Base-by-base conservation (phyloP, 2,329 filamentous ascomycete genomes). In the Neurospora sp. region DNA sequence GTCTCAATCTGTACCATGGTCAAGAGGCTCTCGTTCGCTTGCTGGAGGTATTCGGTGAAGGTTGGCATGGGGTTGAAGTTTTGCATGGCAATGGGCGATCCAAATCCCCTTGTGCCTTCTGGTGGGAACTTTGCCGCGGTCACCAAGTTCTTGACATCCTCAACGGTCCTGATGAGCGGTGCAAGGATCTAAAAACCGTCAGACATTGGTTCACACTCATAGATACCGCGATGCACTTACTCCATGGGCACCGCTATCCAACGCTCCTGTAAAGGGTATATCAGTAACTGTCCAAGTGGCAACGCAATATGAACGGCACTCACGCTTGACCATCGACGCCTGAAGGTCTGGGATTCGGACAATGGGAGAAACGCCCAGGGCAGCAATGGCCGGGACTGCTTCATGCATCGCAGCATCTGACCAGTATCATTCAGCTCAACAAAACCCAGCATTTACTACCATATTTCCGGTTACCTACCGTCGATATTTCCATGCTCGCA, bases 1-100 rank as follows among this genome's bases (percentile, higher is more conserved):
- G 89, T 90, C 79, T 91, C 89, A 68, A 91, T 90, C 77, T 91
- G 89, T 11, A 90, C 87, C 80, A 90, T 89, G 17, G 86, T 89
- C 70, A 91, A 76, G 28, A 91, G 81, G 38, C 83, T 82, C 9
- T 83, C 81, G 75, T 88, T 88, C 66, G 86, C 86, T 28, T 86
- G 82, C 73, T 86, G 82, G 68, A 88, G 82, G 72, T 88, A 89
- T 71, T 86, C 84, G 13, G 84, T 83, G 71, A 84, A 82, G 11
- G 80, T 82, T n/a, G 85, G 81, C 8, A 79, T 76, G 1, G 83
- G 80, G 43, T 78, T 76, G 75, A 86, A 86, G 39, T 81, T 81
- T 70, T 84, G 83, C 80, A 84, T 82, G 3, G 84, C 79, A 69
- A 88, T 85, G 6, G 86, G 85, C 17, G 85, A 87, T 3, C 86